These are phyloP conservation scores for Moricandia moricandioides DNA, from an alignment of 345 rosid genomes.

Conservation along the genomic window DNA sequence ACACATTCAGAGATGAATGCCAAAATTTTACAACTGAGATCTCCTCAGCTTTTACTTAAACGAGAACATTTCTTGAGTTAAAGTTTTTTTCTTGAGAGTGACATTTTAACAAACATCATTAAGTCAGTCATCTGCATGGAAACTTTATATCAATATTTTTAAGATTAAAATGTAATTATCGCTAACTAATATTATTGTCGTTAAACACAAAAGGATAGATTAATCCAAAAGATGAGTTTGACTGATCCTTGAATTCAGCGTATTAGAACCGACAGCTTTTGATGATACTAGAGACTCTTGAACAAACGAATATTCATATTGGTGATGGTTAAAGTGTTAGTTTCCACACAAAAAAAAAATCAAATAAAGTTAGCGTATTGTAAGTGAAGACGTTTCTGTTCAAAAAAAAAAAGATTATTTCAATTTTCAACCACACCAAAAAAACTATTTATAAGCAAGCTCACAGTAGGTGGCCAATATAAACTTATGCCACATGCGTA, in stretches of 20 bases:
- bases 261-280: neutral
- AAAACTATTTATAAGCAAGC: slow-evolving; percentile 10
- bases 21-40: slow-evolving; percentile 27
- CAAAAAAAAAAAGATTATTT: no score
- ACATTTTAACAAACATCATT: slow-evolving; percentile 36
- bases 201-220: slow-evolving; percentile 18
- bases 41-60: slow-evolving; percentile 26
- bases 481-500: slow-evolving; percentile 5
- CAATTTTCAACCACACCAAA: slow-evolving; percentile 21
- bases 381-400: slow-evolving; percentile 1
- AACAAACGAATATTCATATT: slow-evolving; percentile 1
- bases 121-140: slow-evolving; percentile 33
- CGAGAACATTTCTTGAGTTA: slow-evolving; percentile 30
- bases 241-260: slow-evolving; percentile 19
- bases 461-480: slow-evolving; percentile 18
- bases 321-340: slow-evolving; percentile 28
- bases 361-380: slow-evolving; percentile 3
- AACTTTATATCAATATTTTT: neutral
- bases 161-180: neutral
- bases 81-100: slow-evolving; percentile 28
- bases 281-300: neutral
- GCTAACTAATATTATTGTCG: slow-evolving; percentile 19
- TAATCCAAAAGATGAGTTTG: slow-evolving; percentile 16
- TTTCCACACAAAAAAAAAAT: neutral
- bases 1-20: neutral